Evolutionary conservation across 192 early-diverging fungal genomes (phyloP), one percentile per base, ranked within the genome.

Genomic region (Coemansia sp.): DNA sequence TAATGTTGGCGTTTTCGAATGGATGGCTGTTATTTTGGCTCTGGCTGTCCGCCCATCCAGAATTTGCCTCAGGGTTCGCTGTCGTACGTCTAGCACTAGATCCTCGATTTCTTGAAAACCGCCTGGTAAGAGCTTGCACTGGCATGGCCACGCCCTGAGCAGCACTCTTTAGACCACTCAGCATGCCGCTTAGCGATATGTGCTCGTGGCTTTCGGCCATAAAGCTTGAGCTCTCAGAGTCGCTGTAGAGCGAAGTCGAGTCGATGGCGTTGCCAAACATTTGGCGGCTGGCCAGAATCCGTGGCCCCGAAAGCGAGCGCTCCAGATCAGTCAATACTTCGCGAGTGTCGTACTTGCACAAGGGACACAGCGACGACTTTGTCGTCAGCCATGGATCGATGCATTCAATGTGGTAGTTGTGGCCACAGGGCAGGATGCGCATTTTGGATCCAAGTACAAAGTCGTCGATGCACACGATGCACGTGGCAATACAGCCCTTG

Each of bases 351-450:
- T 71, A 77, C 45, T 84, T 81, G 72, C 85, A 86, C 34, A 84
- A 56, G 4, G 85, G 85, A 45, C 85, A 86, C 22, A 86, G 60
- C 12, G 76, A 82, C 0, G 74, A 79, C 43, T 82, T 78, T 58
- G 76, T 61, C 0, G 83, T 80, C 24, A 86, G 70, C 85, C 85
- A 86, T 2, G 78, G 80, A 45, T 86, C 85, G 39, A 86, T 80
- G 61, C 85, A 86, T 29, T 79, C 82, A 10, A 78, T 78, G 61
- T 86, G 85, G 65, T 83, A 86, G 67, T 75, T 75, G 77, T 86
- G 85, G 18, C 80, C 74, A 34, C 84, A 85, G 6, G 84, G 84
- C 58, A 85, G 64, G 30, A 80, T 76, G 41, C 84, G 76, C 78
- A 80, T 77, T 55, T 70, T 73, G 39, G 73, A 73, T 7, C 82